Evolutionary conservation across 1,284 basidiomycete species (phyloP).

Genomic region (Jaminaea rosea): DNA sequence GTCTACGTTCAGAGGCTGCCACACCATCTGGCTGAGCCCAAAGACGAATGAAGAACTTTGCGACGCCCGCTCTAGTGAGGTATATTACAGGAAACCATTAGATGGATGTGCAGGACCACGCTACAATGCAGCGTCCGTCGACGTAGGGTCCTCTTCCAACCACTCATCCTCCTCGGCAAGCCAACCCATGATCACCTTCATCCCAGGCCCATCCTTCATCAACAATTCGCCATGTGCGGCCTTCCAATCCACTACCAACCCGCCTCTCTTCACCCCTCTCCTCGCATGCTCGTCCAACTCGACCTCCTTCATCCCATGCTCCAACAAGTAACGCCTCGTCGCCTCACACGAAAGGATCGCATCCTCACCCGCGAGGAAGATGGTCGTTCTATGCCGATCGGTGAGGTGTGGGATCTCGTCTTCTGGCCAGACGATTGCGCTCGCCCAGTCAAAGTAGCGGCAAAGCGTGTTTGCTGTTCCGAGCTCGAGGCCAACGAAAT

Average conservation of each 20-base stretch:
- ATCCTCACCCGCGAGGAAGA: constrained; percentile 35
- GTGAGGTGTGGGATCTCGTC: constrained; percentile 26
- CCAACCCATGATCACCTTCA: neutral
- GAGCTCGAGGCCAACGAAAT: constrained; percentile 31
- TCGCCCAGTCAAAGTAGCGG: constrained; percentile 38
- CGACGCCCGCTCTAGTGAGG: no score
- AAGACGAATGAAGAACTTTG: no score
- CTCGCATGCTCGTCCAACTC: no score
- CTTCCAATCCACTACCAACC: constrained; percentile 1
- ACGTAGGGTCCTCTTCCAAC: no score
- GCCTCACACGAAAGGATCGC: constrained; percentile 26
- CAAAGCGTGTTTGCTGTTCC: constrained; percentile 32
- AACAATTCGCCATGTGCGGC: constrained; percentile 1
- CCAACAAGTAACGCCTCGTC: constrained; percentile 24
- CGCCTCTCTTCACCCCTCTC: neutral
- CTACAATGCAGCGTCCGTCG: no score
- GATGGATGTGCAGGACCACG: no score
- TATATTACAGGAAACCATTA: no score
- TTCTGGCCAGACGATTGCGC: constrained; percentile 33
- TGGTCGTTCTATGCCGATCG: constrained; percentile 13
- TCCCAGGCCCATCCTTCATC: neutral
- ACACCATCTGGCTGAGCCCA: no score
- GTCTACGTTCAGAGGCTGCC: no score
- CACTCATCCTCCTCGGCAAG: neutral
- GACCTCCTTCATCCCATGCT: constrained; percentile 19